Base-by-base conservation (phyloP, 2,329 filamentous ascomycete genomes). In the Ophiostoma triangulosporum region DNA sequence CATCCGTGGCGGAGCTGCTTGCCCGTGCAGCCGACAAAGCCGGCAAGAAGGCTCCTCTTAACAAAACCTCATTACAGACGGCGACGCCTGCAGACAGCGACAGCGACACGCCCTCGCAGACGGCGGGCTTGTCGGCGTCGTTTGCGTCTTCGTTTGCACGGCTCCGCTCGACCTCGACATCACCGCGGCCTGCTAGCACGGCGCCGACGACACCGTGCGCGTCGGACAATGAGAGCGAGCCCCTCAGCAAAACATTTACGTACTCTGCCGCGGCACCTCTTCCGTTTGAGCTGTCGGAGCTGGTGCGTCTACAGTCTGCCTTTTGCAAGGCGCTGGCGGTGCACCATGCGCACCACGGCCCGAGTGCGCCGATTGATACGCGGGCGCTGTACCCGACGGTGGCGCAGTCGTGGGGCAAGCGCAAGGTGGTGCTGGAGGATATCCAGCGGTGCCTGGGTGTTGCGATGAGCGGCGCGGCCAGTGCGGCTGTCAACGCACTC, bases 321-420 rank as follows among this genome's bases (percentile, higher is more conserved):
- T 85, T 89, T 59, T 71, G 87, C 55, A 81, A 82, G 61, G 81
- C 84, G 0, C 69, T 88, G 24, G 76, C 78, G 0, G 68, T 89
- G 9, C 83, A 88, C 61, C 76, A 80, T 56, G 82, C 82, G 1
- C 84, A 90, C 66, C 80, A 84, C 64, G 81, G 83, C 56, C 69
- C 70, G 29, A 70, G 73, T 48, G 72, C 77, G 0, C 81, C 86
- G 0, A 77, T 81, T 24, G 83, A 88, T 61, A 65, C 88, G 45
- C 71, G 74, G 33, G 69, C 73, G 29, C 54, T 89, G 33, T 73
- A 77, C 32, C 79, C 79, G 9, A 74, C 80, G 54, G 72, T 87
- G 38, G 78, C 83, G 12, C 76, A 80, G 58, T 71, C 82, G 35
- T 90, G 85, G 85, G 83, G 84, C 56, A 88, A 85, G 68, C 75